Base-by-base conservation (phyloP, 768 basidiomycete species). In the Botryobasidium botryosum region DNA sequence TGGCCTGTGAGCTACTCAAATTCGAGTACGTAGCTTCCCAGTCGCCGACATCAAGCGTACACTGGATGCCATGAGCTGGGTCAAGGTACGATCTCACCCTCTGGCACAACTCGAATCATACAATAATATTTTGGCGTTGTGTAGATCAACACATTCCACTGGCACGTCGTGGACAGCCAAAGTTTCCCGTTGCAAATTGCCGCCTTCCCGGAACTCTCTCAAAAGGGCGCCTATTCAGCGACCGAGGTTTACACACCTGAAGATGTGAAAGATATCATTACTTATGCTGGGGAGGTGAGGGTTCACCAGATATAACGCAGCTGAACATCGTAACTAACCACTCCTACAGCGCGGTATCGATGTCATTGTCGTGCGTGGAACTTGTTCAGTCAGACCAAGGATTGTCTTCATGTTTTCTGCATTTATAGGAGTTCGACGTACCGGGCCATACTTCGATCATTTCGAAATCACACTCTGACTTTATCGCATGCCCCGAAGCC, bases 131-230 rank as follows among this genome's bases (percentile, higher is more conserved):
- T 12, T 44, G 46, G 35, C 33, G 26, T 33, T 35, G 25, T 17
- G 38, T 38, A 77, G 74, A 69, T 83, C 40, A 85, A 77, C 58
- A 73, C 71, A 1, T 71, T 88, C 52, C 82, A 88, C 51, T 88
- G 84, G 85, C 86, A 88, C 55, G 66, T 84, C 46, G 74, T 75
- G 28, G 86, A 90, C 59, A 74, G 75, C 44, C 82, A 88, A 53
- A 56, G 57, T 2, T 90, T 82, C 64, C 84, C 86, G 1, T 65
- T 88, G 13, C 64, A 69, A 31, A 61, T 87, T 17, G 63, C 71
- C 3, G 68, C 67, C 7, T 77, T 71, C 55, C 68, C 76, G 0
- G 70, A 72, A 44, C 63, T 88, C 1, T 65, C 79, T 7, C 48
- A 50, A 15, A 66, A 68, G 58, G 73, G 76, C 55, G 64, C 67